A percentile compares a stretch with the other conserved stretches of the same genome.
Conservation (phyloP, 2,329 filamentous ascomycete genomes). For the Dactylonectria estremocensis region DNA sequence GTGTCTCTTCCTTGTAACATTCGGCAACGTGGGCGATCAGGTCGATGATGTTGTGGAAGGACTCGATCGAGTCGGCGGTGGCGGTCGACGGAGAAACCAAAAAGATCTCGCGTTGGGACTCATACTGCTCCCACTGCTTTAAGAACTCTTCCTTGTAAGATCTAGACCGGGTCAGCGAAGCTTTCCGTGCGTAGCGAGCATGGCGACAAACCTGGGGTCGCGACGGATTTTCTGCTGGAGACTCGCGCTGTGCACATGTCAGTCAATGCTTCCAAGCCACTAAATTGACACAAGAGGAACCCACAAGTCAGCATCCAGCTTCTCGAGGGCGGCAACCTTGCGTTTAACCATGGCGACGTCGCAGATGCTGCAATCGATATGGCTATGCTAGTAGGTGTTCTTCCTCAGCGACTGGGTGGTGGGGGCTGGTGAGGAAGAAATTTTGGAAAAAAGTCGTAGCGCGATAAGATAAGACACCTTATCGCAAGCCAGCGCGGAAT, state of each 20-base stretch:
- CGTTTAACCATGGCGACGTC: conserved; percentile 79
- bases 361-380: conserved; percentile 17
- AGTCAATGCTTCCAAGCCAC: conserved; percentile 33
- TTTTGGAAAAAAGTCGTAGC: conserved; percentile 6
- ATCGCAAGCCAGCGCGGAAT: conserved; percentile 2
- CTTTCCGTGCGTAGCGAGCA: conserved; percentile 12
- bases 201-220: conserved; percentile 78
- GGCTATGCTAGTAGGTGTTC: conserved; percentile 12
- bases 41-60: conserved; percentile 92
- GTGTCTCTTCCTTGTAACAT: conserved; percentile 88
- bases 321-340: conserved; percentile 93
- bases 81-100: conserved; percentile 85
- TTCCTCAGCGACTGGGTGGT: conserved; percentile 12
- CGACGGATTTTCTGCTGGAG: conserved; percentile 92
- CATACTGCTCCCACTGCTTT: conserved; percentile 92
- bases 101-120: conserved; percentile 92
- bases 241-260: conserved; percentile 73
- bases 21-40: conserved; percentile 95
- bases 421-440: conserved; percentile 21
- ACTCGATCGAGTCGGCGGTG: conserved; percentile 83
- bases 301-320: conserved; percentile 91
- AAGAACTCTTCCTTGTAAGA: conserved; percentile 93
- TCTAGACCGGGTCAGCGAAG: conserved; percentile 57
- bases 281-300: conserved; percentile 44
- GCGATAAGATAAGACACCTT: conserved; percentile 23